Conservation (phyloP, 208 protist species). For the Crithidia sp. region DNA sequence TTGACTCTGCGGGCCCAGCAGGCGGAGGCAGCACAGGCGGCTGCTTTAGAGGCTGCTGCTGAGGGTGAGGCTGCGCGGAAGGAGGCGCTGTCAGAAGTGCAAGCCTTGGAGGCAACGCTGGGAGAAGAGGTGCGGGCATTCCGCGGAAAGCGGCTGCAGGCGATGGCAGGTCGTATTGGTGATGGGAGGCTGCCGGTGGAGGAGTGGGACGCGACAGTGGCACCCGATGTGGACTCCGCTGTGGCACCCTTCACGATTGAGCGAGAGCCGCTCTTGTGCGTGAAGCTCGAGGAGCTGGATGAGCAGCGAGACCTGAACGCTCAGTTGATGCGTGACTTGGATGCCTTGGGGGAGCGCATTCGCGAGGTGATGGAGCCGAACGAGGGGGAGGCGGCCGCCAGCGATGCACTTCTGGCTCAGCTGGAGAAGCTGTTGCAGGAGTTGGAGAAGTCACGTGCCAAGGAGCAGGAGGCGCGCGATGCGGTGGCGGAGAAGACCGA, state of each 20-base stretch:
- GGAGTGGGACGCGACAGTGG: neutral
- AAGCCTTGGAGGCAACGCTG: neutral
- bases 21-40: neutral
- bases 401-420: slow-evolving; percentile 36
- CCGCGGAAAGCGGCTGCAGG: slow-evolving; percentile 32
- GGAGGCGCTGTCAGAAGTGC: no score
- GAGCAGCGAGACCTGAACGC: slow-evolving; percentile 32
- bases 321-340: slow-evolving; percentile 27
- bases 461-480: slow-evolving; percentile 18
- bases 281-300: slow-evolving; percentile 40
- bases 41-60: neutral
- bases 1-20: neutral
- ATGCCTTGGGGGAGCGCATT: slow-evolving; percentile 29
- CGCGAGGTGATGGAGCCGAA: slow-evolving; percentile 24
- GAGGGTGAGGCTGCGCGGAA: neutral
- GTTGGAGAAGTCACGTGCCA: slow-evolving; percentile 18
- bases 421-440: slow-evolving; percentile 46
- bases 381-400: neutral
- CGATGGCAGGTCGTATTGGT: slow-evolving; percentile 19
- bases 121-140: slow-evolving; percentile 38
- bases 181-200: slow-evolving; percentile 9
- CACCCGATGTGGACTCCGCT: neutral
- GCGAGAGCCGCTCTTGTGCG: slow-evolving; percentile 36
- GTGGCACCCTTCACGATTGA: slow-evolving; percentile 14
- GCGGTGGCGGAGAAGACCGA: slow-evolving; percentile 14